A percentile compares a stretch with the other conserved stretches of the same genome.
Conservation (phyloP, 1,139 yeast genomes). For the Nematodospora anomalae region DNA sequence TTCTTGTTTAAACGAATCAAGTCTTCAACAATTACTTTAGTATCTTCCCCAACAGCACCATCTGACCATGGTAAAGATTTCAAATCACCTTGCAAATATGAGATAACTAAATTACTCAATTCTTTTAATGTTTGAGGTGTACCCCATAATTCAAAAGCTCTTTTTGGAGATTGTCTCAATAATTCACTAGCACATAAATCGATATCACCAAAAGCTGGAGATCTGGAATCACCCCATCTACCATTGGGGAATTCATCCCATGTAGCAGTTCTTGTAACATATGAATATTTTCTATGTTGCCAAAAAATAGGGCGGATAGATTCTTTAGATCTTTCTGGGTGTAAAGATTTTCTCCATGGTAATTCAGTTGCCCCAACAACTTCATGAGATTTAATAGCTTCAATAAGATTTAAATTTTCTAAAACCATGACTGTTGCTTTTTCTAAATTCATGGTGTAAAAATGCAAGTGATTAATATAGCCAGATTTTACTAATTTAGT, state of each 20-base stretch:
- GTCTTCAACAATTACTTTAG: constrained; percentile 58
- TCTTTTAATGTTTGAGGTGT: constrained; percentile 62
- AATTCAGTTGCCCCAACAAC: constrained; percentile 44
- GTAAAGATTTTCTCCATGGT: constrained; percentile 91
- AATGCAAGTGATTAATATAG: constrained; percentile 80
- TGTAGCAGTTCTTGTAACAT: constrained; percentile 83
- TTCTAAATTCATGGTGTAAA: constrained; percentile 95
- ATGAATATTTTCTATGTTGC: constrained; percentile 91
- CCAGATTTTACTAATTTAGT: constrained; percentile 68
- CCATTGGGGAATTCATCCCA: constrained; percentile 98
- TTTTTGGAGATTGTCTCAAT: constrained; percentile 76
- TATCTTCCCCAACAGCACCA: constrained; percentile 79
- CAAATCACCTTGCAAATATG: constrained; percentile 68
- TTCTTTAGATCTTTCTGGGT: constrained; percentile 79
- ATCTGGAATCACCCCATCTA: constrained; percentile 91
- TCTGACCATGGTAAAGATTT: constrained; percentile 94
- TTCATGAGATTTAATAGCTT: constrained; percentile 41
- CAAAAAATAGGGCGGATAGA: constrained; percentile 92
- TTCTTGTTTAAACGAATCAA: constrained; percentile 62
- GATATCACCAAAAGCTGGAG: constrained; percentile 91
- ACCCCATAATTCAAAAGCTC: constrained; percentile 87
- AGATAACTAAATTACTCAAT: constrained; percentile 58
- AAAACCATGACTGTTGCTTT: constrained; percentile 86
- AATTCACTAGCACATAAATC: constrained; percentile 77
- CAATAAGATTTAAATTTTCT: constrained; percentile 66